Percentiles rank a stretch among this genome's conserved stretches.
These are phyloP conservation scores for Hortaea sp. DNA, from an alignment of 2,329 filamentous ascomycete species.

Conservation along the genomic window DNA sequence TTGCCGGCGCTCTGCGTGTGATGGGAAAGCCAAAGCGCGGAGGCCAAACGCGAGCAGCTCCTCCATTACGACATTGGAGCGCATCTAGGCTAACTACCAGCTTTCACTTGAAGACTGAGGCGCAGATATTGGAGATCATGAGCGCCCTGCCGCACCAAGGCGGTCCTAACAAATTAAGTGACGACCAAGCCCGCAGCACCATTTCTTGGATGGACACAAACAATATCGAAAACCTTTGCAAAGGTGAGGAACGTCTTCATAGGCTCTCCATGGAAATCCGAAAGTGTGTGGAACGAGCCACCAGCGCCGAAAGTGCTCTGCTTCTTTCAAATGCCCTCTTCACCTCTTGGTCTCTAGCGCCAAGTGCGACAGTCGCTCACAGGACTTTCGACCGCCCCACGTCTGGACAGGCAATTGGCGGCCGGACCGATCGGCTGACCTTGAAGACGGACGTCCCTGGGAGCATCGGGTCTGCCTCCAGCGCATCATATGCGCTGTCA, in stretches of 20 bases:
- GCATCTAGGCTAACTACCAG: slow-evolving; percentile 38
- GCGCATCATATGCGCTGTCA: slow-evolving; percentile 18
- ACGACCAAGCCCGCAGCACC: slow-evolving; percentile 84
- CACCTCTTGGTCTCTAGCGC: slow-evolving; percentile 44
- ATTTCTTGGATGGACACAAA: slow-evolving; percentile 70
- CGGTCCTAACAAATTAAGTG: slow-evolving; percentile 89
- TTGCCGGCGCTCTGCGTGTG: slow-evolving; percentile 77
- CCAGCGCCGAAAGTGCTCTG: slow-evolving; percentile 77
- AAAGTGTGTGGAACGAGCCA: slow-evolving; percentile 72
- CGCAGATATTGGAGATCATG: slow-evolving; percentile 77
- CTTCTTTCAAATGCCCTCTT: slow-evolving; percentile 90
- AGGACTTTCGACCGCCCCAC: neutral
- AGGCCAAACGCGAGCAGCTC: slow-evolving; percentile 29
- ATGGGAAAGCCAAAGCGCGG: slow-evolving; percentile 57
- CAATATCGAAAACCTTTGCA: slow-evolving; percentile 85
- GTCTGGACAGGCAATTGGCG: neutral
- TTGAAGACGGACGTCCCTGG: slow-evolving; percentile 12
- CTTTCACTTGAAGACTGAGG: slow-evolving; percentile 70
- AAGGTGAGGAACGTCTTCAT: slow-evolving; percentile 88
- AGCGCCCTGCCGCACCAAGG: slow-evolving; percentile 75
- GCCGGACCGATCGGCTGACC: slow-evolving; percentile 9
- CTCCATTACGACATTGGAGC: slow-evolving; percentile 30
- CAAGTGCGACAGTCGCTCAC: too few species aligned
- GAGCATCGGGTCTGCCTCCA: slow-evolving; percentile 17
- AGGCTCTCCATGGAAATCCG: slow-evolving; percentile 86